These are phyloP conservation scores for Exidia glandulosa DNA, from an alignment of 768 basidiomycete species.

Conservation along the genomic window DNA sequence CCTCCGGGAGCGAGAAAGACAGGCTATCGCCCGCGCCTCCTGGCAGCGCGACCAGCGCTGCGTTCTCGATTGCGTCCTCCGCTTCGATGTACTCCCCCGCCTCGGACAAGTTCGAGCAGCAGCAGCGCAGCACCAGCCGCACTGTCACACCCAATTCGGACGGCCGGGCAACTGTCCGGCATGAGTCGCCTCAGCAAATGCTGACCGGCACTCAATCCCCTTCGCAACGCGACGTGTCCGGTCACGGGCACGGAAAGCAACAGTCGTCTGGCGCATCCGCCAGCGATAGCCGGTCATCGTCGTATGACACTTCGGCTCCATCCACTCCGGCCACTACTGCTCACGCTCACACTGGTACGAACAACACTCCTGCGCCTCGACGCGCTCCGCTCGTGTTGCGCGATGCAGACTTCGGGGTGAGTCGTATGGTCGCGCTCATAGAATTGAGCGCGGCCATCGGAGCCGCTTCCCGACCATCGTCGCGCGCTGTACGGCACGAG, in stretches of 20 bases:
- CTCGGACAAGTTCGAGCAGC: neutral
- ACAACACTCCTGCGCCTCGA: neutral
- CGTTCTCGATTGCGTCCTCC: neutral
- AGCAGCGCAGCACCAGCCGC: neutral
- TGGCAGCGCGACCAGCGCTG: slow-evolving; percentile 1
- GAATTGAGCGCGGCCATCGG: slow-evolving; percentile 41
- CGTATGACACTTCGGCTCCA: neutral
- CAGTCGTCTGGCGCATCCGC: neutral
- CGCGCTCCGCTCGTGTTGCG: neutral
- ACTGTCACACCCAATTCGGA: neutral
- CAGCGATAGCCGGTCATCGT: neutral
- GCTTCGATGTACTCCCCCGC: neutral
- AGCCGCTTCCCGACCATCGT: neutral
- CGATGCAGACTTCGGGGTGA: slow-evolving; percentile 61
- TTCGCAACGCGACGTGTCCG: neutral
- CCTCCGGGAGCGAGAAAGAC: neutral
- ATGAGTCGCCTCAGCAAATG: neutral
- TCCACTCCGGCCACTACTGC: neutral
- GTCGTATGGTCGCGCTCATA: slow-evolving; percentile 81
- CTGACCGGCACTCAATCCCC: neutral
- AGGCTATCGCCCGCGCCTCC: slow-evolving; percentile 5
- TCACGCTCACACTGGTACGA: neutral
- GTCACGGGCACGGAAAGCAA: neutral
- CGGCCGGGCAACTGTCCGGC: neutral
- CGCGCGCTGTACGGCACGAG: slow-evolving; percentile 12